Evolutionary conservation across 805 yeast species (phyloP).

Genomic region (Novakomyces olei): DNA sequence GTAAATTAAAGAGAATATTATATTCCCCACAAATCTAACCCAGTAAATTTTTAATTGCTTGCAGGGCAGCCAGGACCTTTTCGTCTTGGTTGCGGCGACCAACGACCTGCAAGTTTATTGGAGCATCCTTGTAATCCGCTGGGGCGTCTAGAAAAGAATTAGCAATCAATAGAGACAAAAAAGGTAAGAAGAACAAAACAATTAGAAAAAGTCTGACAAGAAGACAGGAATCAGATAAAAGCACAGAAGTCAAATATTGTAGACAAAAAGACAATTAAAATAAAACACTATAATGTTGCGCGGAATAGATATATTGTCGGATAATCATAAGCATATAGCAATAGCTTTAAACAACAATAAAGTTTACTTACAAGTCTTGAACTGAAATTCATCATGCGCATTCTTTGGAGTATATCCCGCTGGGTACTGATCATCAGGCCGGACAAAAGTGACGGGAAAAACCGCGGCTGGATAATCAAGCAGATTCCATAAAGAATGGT

Average conservation of each 20-base stretch:
- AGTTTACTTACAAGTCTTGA: constrained; percentile 21
- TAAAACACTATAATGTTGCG: too few relatives aligned
- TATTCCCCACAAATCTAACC: constrained; percentile 5
- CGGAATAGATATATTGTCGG: too few relatives aligned
- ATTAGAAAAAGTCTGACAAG: too few relatives aligned
- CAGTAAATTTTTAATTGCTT: constrained; percentile 8
- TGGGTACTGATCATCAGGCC: constrained; percentile 12
- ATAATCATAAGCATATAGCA: too few relatives aligned
- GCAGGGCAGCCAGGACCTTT: constrained; percentile 20
- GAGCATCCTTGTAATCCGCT: constrained; percentile 27
- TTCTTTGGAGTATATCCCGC: constrained; percentile 9
- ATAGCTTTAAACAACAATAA: too few relatives aligned
- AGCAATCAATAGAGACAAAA: too few relatives aligned
- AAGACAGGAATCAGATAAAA: too few relatives aligned
- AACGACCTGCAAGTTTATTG: constrained; percentile 34
- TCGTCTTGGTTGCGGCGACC: constrained; percentile 39
- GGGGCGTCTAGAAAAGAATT: too few relatives aligned
- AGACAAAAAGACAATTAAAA: too few relatives aligned
- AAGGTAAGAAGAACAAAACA: too few relatives aligned
- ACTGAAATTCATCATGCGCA: constrained; percentile 12
- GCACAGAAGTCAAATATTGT: too few relatives aligned
- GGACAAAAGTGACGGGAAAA: constrained; percentile 26
- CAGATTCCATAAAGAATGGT: constrained; percentile 27
- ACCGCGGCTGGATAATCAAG: constrained; percentile 11
- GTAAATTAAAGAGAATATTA: too few relatives aligned